Base-by-base conservation (phyloP, 331 rosid species). In the Acacia pycnantha region DNA sequence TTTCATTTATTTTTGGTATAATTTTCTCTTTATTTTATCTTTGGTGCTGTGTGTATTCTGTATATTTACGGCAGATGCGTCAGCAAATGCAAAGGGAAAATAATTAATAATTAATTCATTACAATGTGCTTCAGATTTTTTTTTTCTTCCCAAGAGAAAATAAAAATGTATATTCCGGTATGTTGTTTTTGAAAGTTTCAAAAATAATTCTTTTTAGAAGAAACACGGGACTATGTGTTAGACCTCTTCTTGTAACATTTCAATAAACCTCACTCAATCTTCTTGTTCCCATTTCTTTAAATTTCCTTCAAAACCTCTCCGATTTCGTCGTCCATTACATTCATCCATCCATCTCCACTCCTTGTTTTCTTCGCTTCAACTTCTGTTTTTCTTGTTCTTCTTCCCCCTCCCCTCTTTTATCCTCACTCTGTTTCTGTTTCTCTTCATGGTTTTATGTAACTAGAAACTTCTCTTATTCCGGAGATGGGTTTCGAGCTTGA, bases 401-500 rank as follows among this genome's bases (percentile, higher is more conserved):
- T 3, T 37, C 19, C 3, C 22, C 74, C 6, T 11, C 21, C 24
- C 41, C 8, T 8, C 58, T 16, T 4, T 18, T 10, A 40, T 19
- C 35, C 12, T 12, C 67, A 26, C 6, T 59, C 67, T 59, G 33
- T 24, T 27, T 12, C 67, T 77, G 58, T 72, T 21, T 72, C 76
- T 56, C 61, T 24, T 10, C 24, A 29, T 8, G 69, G 21, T 73
- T 44, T 76, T 18, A 21, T 22, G 26, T 15, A 18, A 8, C 35
- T 35, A 22, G 35, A 37, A 4, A 6, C 35, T 37, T 47, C 70
- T 68, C 35, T 56, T 73, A 16, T 31, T 53, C 13, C 9, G 21
- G 41, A 9, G 41, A 86, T 87, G 89, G 87, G 73, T 44, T 81
- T 86, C 73, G 85, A 83, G 75, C 43, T 37, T 4, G 41, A 71